Evolutionary conservation across 768 basidiomycete species (phyloP), one percentile per base, ranked within the genome.

Genomic region (Calocera cornea): DNA sequence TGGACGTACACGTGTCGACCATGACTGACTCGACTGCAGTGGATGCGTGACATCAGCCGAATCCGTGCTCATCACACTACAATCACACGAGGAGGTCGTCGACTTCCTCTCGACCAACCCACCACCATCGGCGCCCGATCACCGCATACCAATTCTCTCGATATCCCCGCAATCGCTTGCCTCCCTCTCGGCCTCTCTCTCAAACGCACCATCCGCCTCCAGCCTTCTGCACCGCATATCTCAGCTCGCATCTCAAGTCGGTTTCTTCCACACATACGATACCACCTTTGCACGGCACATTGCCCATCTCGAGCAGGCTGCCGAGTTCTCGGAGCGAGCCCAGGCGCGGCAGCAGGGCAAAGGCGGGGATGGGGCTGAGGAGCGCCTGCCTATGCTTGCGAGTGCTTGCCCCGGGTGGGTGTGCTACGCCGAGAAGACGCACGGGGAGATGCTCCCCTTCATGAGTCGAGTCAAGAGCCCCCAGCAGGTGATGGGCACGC

Each of bases 331-430:
- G 66, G 92, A 95, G 73, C 83, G 93, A 24, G 83, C 81, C 73
- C 74, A 77, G 41, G 72, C 77, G 40, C 49, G 54, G 12, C 14
- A 7, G 31, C 54, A 34, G 41, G 54, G 49, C 50, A 67, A 67
- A 11, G 69, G 70, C n/a, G 65, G 38, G 27, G 70, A 67, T 27
- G 69, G 67, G 19, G 24, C 31, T 70, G 72, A 29, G 73, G 64
- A 54, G 27, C 78, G 79, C 66, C 76, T 97, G 31, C 97, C 97
- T 0, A 94, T 99, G 87, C 80, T 99, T 29, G 88, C 93, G 2
- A 94, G 92, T 72, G 92, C 97, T 17, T 98, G 97, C 78, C 97
- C 97, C 0, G 97, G 97, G 17, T 98, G 97, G 97, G 89, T 99
- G 67, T 99, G 97, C 75, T 98, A 98, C 76, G 95, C 94, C 19